phyloP scores from a whole-genome alignment of 441 rosid genomes.

The Jatropha multifida region DNA sequence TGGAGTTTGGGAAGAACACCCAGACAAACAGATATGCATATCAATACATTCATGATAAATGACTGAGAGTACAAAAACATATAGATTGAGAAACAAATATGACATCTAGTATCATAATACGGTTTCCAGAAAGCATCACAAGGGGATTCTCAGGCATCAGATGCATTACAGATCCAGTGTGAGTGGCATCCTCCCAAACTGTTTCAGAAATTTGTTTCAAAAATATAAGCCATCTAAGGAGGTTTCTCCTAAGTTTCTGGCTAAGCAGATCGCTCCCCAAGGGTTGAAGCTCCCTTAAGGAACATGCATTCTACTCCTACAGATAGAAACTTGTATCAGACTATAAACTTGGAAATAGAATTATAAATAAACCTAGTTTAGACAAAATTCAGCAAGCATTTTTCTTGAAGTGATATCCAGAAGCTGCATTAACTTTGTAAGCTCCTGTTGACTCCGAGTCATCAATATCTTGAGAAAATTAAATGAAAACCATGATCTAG shows the following conservation, averaged over 20 bases:
- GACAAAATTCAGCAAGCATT: not conserved
- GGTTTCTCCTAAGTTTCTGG: not conserved
- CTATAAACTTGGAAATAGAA: not conserved
- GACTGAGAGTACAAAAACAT: not conserved
- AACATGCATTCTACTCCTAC: not conserved
- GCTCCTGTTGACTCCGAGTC: not conserved
- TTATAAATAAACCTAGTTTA: not conserved
- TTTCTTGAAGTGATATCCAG: not conserved
- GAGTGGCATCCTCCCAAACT: not conserved
- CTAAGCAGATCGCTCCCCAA: not conserved
- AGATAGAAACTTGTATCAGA: not conserved
- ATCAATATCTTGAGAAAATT: not conserved
- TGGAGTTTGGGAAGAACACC: constrained; percentile 23
- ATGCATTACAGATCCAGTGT: not conserved
- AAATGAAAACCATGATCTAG: not conserved
- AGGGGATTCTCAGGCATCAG: not conserved
- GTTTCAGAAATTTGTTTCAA: not conserved
- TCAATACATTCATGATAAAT: not conserved
- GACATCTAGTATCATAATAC: not conserved
- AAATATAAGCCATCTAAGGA: not conserved
- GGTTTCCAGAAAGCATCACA: not conserved
- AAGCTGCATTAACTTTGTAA: not conserved
- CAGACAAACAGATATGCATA: not conserved
- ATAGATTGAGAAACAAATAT: not conserved
- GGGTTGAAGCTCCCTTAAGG: not conserved